Percentiles rank a stretch among this genome's conserved stretches.
phyloP scores from a whole-genome alignment of 2,329 filamentous ascomycete genomes.

The Epichloe sibirici region DNA sequence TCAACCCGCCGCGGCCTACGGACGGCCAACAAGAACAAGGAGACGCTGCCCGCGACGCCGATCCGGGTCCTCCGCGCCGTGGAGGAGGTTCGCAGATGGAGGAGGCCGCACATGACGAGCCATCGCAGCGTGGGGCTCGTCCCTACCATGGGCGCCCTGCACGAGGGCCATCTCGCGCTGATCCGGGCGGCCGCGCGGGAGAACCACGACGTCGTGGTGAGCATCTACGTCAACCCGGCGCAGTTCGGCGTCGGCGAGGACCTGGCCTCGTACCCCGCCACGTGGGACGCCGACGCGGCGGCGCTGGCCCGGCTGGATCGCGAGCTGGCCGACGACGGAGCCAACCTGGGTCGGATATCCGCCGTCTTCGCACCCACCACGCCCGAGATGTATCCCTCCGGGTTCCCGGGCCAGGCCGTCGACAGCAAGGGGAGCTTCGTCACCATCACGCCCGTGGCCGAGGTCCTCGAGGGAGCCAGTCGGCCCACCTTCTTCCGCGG shows the following conservation, averaged over 20 bases:
- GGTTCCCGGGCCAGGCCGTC: slow-evolving; percentile 59
- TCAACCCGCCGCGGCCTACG: slow-evolving; percentile 11
- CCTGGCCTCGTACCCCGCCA: slow-evolving; percentile 76
- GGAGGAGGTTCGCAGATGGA: slow-evolving; percentile 55
- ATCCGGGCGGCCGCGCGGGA: slow-evolving; percentile 74
- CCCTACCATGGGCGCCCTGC: slow-evolving; percentile 96
- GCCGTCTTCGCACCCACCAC: slow-evolving; percentile 82
- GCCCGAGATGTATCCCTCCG: slow-evolving; percentile 74
- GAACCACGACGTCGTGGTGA: slow-evolving; percentile 79
- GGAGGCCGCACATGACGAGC: slow-evolving; percentile 50
- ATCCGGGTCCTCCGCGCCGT: slow-evolving; percentile 70
- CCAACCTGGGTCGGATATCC: slow-evolving; percentile 54
- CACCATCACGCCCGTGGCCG: slow-evolving; percentile 73
- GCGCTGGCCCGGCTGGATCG: slow-evolving; percentile 56
- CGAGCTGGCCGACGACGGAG: slow-evolving; percentile 52
- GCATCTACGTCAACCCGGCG: slow-evolving; percentile 91
- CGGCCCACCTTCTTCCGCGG: slow-evolving; percentile 93
- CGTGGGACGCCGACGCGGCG: slow-evolving; percentile 66
- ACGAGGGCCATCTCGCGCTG: slow-evolving; percentile 77
- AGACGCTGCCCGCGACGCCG: slow-evolving; percentile 41
- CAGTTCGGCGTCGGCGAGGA: slow-evolving; percentile 90
- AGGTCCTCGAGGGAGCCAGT: slow-evolving; percentile 70
- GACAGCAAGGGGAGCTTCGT: slow-evolving; percentile 74
- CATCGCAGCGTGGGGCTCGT: slow-evolving; percentile 73
- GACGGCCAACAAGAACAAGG: slow-evolving; percentile 12